Base-by-base conservation (phyloP, 2,329 filamentous ascomycete genomes). In the Botrytis fragariae region DNA sequence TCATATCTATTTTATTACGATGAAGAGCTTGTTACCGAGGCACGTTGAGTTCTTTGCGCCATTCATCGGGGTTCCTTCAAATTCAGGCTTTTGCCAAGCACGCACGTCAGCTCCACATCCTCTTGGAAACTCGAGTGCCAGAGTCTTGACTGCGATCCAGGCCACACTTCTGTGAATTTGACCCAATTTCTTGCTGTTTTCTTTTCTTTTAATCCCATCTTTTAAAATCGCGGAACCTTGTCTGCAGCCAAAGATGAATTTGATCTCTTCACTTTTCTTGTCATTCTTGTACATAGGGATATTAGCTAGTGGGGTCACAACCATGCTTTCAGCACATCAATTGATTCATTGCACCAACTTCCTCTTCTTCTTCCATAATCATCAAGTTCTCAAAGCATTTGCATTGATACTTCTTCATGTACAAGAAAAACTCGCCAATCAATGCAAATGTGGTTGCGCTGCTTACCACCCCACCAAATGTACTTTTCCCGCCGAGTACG, bases 281-380 rank as follows among this genome's bases (percentile, higher is more conserved):
- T 37, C 45, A 39, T 6, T 54, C 20, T 51, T 67, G 25, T 39
- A 54, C 20, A 67, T 48, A 48, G 20, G 3, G 51, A 10, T 4
- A 22, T 44, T 39, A 51, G 63, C 44, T 39, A 29, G 22, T 22
- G 14, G 22, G 37, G 51, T 4, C 10, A 25, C n/a, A 20, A 51
- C 45, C 8, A 54, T 35, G 16, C 10, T 39, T 29, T 16, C 10
- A 48, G 12, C 22, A 51, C 25, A 37, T 37, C 29, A 39, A 54
- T 67, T 9, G n/a, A 29, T 29, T 14, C 2, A 37, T 8, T n/a
- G 45, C 63, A 39, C 44, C 10, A 10, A n/a, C 18, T 7, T 12
- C 10, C 3, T 51, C 14, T 20, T 37, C n/a, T 18, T 18, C 22
- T 9, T 16, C 0, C 1, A n/a, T 0, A 10, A 20, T 20, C 25